These are phyloP conservation scores for Gastrodia elata DNA, from an alignment of 106 monocot species.

Conservation along the genomic window DNA sequence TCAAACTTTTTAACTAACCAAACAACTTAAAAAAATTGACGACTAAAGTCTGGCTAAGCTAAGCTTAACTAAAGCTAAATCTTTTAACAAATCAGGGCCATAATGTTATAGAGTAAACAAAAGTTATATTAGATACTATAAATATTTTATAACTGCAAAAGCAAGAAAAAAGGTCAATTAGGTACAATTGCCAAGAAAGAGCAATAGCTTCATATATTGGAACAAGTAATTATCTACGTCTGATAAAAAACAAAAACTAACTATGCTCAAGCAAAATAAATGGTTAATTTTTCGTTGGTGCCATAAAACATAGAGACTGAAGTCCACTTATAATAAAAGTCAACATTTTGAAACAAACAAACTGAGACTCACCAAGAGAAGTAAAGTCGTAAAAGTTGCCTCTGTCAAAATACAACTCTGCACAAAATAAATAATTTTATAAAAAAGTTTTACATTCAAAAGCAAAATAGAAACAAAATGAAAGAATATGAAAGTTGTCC, in stretches of 20 bases:
- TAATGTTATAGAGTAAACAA: not conserved
- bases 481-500: not conserved
- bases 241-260: no score
- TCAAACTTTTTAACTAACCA: no score
- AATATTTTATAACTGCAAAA: not conserved
- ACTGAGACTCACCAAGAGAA: constrained; percentile 63
- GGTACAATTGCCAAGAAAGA: not conserved
- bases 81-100: no score
- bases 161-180: not conserved
- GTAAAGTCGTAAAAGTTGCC: constrained; percentile 98
- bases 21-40: no score
- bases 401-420: constrained; percentile 89
- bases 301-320: not conserved
- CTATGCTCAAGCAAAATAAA: not conserved
- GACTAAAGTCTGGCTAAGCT: no score
- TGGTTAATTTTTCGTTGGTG: not conserved
- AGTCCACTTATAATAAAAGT: not conserved
- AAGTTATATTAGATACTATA: not conserved
- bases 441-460: not conserved
- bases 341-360: not conserved
- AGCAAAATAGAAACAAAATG: not conserved
- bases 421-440: constrained; percentile 15
- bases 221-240: no score
- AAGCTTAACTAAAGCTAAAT: no score
- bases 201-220: not conserved